phyloP scores from a whole-genome alignment of 2,329 filamentous ascomycete species.

The Herpotrichia juniperi region DNA sequence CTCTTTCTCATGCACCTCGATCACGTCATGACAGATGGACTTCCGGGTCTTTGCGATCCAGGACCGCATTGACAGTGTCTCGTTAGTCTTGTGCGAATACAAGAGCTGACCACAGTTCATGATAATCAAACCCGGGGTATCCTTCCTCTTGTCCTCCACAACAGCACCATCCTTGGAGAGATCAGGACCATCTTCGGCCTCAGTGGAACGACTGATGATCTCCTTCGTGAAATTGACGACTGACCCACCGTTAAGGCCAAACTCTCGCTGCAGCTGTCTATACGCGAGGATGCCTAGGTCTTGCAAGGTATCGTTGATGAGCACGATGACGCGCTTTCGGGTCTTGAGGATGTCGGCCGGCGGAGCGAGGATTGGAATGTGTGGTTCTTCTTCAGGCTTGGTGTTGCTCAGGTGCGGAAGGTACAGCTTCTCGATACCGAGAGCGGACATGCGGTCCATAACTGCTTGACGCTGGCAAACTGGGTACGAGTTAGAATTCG shows the following conservation, averaged over 20 bases:
- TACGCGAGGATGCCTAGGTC: conserved; percentile 78
- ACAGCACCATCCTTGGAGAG: conserved; percentile 24
- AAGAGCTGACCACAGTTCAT: conserved; percentile 78
- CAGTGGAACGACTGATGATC: conserved; percentile 40
- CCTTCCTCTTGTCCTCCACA: conserved; percentile 16
- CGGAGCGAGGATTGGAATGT: conserved; percentile 73
- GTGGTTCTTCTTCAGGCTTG: conserved; percentile 55
- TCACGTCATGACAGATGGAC: conserved; percentile 63
- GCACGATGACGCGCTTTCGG: conserved; percentile 70
- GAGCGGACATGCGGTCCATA: conserved; percentile 63
- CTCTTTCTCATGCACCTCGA: conserved; percentile 57
- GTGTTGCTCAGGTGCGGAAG: conserved; percentile 63
- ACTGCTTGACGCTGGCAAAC: conserved; percentile 69
- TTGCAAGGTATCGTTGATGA: conserved; percentile 75
- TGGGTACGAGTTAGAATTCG: conserved; percentile 41
- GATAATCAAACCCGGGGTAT: conserved; percentile 68
- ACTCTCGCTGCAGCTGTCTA: conserved; percentile 66
- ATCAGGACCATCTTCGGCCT: conserved; percentile 13
- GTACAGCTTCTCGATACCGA: conserved; percentile 65
- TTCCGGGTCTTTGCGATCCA: conserved; percentile 66
- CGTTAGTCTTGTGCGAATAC: conserved; percentile 72
- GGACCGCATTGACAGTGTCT: conserved; percentile 63
- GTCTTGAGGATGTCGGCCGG: conserved; percentile 55
- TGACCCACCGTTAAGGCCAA: conserved; percentile 74
- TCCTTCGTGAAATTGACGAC: conserved; percentile 67